Percentiles rank a stretch among this genome's conserved stretches.
phyloP scores from a whole-genome alignment of 257 asterid genomes.

The Prunella vulgaris region DNA sequence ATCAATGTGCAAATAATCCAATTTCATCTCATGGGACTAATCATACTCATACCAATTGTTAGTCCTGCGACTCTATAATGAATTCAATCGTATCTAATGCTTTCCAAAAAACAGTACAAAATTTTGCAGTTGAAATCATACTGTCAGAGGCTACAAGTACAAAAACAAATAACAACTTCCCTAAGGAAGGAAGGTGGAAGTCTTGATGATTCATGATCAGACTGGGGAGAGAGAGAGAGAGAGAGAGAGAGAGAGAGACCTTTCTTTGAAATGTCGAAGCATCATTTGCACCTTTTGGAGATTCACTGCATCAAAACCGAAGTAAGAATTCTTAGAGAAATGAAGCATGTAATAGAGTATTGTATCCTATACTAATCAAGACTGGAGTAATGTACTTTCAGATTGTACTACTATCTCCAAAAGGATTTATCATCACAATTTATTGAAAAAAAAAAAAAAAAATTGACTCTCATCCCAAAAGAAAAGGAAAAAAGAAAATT shows the following conservation, averaged over 20 bases:
- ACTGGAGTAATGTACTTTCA: background rate
- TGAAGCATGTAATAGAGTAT: conserved; percentile 4
- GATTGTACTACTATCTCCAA: background rate
- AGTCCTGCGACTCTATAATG: background rate
- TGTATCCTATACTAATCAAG: background rate
- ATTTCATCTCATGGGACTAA: background rate
- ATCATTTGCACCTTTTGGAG: conserved; percentile 98
- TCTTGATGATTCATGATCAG: conserved; percentile 13
- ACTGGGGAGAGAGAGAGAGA: conserved; percentile 22
- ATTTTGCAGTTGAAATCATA: conserved; percentile 4
- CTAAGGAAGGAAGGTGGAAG: conserved; percentile 13
- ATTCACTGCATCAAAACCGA: conserved; percentile 67
- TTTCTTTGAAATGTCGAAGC: conserved; percentile 98
- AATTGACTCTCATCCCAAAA: background rate
- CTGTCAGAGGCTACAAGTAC: background rate
- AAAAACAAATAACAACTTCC: background rate
- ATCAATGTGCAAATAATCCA: conserved; percentile 2
- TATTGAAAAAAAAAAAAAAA: too few relatives aligned
- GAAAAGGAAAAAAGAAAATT: background rate
- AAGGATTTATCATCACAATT: background rate
- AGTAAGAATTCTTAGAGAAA: conserved; percentile 9
- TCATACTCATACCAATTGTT: background rate
- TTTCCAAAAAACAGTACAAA: background rate
- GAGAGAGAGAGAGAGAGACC: conserved; percentile 45
- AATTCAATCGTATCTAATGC: background rate